Conservation (phyloP, 805 yeast species). For the Candida tibetensis region DNA sequence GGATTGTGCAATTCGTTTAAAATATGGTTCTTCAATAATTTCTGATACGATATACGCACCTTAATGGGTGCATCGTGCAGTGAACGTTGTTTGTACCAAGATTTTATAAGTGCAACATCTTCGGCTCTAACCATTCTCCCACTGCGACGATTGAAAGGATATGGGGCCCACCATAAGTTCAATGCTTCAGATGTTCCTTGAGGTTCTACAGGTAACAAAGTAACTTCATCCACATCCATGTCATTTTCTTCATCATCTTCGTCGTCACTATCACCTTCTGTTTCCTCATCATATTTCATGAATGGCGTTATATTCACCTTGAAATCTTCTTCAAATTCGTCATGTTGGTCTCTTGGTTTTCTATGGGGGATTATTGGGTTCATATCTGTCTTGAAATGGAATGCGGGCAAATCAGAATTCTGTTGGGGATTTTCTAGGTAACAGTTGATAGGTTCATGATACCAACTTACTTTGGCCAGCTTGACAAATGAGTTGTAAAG, state of each 20-base stretch:
- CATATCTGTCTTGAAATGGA: constrained; percentile 49
- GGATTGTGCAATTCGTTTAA: constrained; percentile 64
- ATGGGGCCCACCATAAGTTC: constrained; percentile 74
- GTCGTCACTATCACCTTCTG: constrained; percentile 3
- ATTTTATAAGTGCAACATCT: constrained; percentile 81
- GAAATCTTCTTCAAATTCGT: constrained; percentile 39
- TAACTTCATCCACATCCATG: not conserved
- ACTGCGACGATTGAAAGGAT: constrained; percentile 75
- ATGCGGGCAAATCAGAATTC: constrained; percentile 53
- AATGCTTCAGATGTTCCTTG: constrained; percentile 53
- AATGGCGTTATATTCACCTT: constrained; percentile 50
- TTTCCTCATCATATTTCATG: constrained; percentile 23
- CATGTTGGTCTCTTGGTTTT: constrained; percentile 19
- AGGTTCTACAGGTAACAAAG: constrained; percentile 27
- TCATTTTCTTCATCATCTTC: constrained; percentile 4
- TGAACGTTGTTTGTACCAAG: constrained; percentile 76
- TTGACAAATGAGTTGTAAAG: constrained; percentile 76
- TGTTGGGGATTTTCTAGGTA: constrained; percentile 38
- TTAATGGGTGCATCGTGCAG: constrained; percentile 64
- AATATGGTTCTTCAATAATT: constrained; percentile 73
- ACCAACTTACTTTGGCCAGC: constrained; percentile 59
- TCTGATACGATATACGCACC: constrained; percentile 84
- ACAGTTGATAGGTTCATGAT: constrained; percentile 61
- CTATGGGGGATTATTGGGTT: constrained; percentile 49
- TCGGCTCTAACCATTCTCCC: constrained; percentile 79